These are phyloP conservation scores for Phaeosphaeriaceae sp. DNA, from an alignment of 2,329 filamentous ascomycete species.

Conservation along the genomic window DNA sequence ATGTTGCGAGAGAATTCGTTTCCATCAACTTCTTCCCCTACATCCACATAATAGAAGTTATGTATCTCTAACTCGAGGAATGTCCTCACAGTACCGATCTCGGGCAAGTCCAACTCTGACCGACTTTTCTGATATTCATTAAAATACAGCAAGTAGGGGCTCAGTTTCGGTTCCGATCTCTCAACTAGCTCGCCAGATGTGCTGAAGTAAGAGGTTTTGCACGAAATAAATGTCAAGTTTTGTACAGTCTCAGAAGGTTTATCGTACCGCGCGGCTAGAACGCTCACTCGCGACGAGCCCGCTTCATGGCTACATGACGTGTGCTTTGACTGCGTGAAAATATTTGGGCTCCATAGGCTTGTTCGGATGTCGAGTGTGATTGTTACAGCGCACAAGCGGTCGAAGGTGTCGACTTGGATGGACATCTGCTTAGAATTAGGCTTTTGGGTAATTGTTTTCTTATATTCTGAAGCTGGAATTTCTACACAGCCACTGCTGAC, in stretches of 20 bases:
- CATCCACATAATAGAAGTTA: neutral
- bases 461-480: neutral
- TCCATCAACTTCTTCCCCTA: neutral
- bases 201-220: neutral
- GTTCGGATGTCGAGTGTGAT: neutral
- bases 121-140: neutral
- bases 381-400: conserved; percentile 1
- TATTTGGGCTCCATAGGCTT: neutral
- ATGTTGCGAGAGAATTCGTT: neutral
- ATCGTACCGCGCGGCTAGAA: conserved; percentile 4
- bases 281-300: conserved; percentile 4
- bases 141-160: neutral
- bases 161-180: neutral
- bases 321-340: neutral
- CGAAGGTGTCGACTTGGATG: conserved; percentile 1
- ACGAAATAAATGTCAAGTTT: neutral
- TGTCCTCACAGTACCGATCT: neutral
- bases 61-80: conserved; percentile 1
- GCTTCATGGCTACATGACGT: neutral
- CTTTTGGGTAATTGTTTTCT: neutral
- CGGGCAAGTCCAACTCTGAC: neutral
- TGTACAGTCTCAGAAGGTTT: conserved; percentile 1
- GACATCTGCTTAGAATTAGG: neutral
- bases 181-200: neutral
- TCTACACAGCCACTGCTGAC: neutral